A percentile compares a stretch with the other conserved stretches of the same genome.
Conservation (phyloP, 2,329 filamentous ascomycete species). For the Ophiostoma tasmaniense region DNA sequence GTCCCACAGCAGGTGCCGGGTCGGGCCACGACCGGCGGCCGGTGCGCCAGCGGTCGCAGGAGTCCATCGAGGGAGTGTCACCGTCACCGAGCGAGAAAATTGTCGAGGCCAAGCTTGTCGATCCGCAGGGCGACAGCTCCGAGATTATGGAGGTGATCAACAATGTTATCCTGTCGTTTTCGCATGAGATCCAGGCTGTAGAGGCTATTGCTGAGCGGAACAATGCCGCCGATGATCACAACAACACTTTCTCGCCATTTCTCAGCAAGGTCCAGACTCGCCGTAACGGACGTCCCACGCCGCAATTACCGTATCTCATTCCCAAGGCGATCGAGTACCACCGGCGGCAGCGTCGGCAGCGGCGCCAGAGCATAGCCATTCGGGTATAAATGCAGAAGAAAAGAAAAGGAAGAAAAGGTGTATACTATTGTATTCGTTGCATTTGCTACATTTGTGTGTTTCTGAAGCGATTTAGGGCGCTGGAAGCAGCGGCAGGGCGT, state of each 20-base stretch:
- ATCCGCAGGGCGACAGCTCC: constrained; percentile 23
- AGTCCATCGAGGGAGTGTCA: constrained; percentile 16
- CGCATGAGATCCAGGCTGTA: constrained; percentile 21
- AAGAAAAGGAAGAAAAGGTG: neutral
- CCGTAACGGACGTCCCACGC: constrained; percentile 4
- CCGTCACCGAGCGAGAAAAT: constrained; percentile 16
- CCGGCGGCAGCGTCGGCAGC: constrained; percentile 8
- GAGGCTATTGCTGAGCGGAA: neutral
- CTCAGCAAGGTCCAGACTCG: constrained; percentile 9
- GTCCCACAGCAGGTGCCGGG: neutral
- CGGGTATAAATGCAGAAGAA: constrained; percentile 5
- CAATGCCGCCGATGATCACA: neutral
- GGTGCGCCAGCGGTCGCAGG: constrained; percentile 14
- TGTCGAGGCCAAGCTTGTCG: constrained; percentile 26
- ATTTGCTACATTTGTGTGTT: neutral
- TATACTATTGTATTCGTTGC: neutral
- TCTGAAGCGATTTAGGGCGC: neutral
- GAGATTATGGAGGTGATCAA: constrained; percentile 21
- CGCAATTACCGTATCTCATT: constrained; percentile 20
- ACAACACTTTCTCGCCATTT: neutral
- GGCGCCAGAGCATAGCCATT: constrained; percentile 12
- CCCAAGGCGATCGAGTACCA: constrained; percentile 22
- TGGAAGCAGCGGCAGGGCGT: neutral
- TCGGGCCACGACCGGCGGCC: constrained; percentile 10
- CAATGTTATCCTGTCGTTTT: constrained; percentile 24